Base-by-base conservation (phyloP, 495 filamentous ascomycete genomes). In the Peziza echinospora region DNA sequence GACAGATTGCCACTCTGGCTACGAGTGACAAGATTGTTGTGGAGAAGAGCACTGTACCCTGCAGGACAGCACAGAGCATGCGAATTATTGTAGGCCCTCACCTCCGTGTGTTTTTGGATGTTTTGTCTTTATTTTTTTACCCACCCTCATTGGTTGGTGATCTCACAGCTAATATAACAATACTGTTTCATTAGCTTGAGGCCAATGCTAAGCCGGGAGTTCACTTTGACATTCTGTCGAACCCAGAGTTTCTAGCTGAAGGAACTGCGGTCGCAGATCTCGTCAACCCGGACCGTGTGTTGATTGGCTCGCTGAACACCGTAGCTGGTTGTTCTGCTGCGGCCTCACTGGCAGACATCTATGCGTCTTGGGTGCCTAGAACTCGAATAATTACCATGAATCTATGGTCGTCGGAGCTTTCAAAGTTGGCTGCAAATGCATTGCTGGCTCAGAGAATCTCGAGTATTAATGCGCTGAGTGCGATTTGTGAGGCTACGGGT, bases 11-110 rank as follows among this genome's bases (percentile, higher is more conserved):
- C 0, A 62, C 68, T 42, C 63, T 77, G 44, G 75, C 82, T 8
- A 71, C 66, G 41, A 60, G 67, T 5, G 78, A 78, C 19, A 73
- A 78, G 37, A 82, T 87, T 47, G 67, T 91, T 17, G 82, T 87
- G 1, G 83, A 87, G 63, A 87, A 87, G 62, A 78, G 72, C 40
- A 91, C 83, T 0, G 83, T 91, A 23, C 83, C 83, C 5, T 83
- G 78, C 52, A 67, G 78, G 17, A 91, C 83, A 5, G 77, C 82
- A 0, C 67, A 82, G 28, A 67, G 73, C 24, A 71, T 91, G 19
- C 68, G 72, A 43, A 70, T 77, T 44, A 81, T 76, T 47, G 74
- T 77, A 56, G 66, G 69, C 55, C 21, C 23, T 45, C 45, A 22
- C 9, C 2, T 16, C 3, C 21, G 22, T 17, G 21, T n/a, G 47